Conservation (phyloP, 495 filamentous ascomycete genomes). For the Xylaria nigripes region DNA sequence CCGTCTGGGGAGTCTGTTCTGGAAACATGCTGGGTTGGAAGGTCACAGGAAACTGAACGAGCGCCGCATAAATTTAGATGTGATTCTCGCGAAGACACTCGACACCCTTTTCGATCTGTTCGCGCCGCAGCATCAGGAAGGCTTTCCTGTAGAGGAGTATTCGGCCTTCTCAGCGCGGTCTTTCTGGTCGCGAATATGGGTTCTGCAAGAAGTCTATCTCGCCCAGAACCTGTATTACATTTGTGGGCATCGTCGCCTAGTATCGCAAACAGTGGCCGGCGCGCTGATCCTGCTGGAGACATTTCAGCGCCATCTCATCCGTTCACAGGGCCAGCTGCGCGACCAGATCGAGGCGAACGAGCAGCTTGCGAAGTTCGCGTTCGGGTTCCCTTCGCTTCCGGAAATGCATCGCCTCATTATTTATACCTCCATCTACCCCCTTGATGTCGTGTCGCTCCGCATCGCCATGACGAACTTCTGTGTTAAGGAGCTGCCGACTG, state of each 20-base stretch:
- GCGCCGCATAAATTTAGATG: neutral
- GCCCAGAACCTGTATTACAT: slow-evolving; percentile 1
- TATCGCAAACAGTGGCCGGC: neutral
- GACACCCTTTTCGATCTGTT: neutral
- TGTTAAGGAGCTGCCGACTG: slow-evolving; percentile 4
- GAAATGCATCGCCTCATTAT: slow-evolving; percentile 11
- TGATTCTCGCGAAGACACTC: neutral
- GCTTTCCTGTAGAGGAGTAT: slow-evolving; percentile 1
- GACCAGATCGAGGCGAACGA: neutral
- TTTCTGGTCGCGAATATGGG: slow-evolving; percentile 12
- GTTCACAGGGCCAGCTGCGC: neutral
- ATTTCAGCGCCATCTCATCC: slow-evolving; percentile 4
- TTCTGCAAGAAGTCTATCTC: slow-evolving; percentile 4
- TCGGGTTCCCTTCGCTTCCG: neutral
- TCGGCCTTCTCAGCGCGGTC: neutral
- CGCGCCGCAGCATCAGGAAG: neutral
- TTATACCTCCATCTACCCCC: slow-evolving; percentile 9
- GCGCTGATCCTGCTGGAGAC: slow-evolving; percentile 10
- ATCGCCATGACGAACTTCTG: slow-evolving; percentile 15
- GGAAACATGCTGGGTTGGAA: neutral
- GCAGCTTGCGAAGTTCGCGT: slow-evolving; percentile 2
- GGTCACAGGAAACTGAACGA: neutral
- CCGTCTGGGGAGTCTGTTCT: slow-evolving; percentile 3
- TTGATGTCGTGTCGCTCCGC: slow-evolving; percentile 1
- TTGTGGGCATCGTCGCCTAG: neutral